A percentile compares a stretch with the other conserved stretches of the same genome.
Conservation (phyloP, 192 early-diverging fungal genomes). For the Phycomyces blakesleeanus region DNA sequence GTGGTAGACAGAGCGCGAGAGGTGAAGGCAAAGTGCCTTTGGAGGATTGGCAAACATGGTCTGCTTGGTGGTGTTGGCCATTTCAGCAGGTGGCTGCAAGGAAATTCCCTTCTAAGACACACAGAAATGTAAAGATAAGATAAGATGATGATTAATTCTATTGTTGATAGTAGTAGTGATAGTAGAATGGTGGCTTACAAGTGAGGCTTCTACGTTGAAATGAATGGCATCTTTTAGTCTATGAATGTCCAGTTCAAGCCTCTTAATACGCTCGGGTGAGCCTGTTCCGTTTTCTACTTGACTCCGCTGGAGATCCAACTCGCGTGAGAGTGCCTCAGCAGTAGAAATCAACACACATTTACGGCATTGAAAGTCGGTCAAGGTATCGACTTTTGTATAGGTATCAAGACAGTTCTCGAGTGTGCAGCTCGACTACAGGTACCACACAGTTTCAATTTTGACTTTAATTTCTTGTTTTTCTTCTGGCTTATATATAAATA, state of each 20-base stretch:
- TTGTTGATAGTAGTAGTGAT: background rate
- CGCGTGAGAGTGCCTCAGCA: conserved; percentile 31
- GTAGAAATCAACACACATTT: conserved; percentile 56
- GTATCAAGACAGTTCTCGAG: conserved; percentile 60
- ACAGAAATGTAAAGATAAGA: conserved; percentile 1
- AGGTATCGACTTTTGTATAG: conserved; percentile 62
- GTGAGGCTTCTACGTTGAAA: conserved; percentile 37
- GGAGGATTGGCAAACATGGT: conserved; percentile 86
- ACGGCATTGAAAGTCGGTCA: conserved; percentile 66
- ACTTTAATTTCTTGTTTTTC: too few relatives aligned
- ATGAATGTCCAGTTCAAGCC: conserved; percentile 32
- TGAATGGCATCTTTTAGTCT: conserved; percentile 38
- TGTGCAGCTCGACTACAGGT: conserved; percentile 41
- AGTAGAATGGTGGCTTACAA: conserved; percentile 31
- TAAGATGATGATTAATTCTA: background rate
- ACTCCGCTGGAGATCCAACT: conserved; percentile 11
- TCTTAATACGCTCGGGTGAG: background rate
- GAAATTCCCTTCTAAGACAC: conserved; percentile 30
- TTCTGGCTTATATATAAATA: too few relatives aligned
- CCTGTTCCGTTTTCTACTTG: conserved; percentile 10
- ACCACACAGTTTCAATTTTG: background rate
- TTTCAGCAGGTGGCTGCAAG: conserved; percentile 25
- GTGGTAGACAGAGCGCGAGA: conserved; percentile 79
- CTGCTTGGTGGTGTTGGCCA: conserved; percentile 62
- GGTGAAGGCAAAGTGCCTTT: conserved; percentile 73